Base-by-base conservation (phyloP, 1,139 yeast genomes). In the Scheffersomyces segobiensis region DNA sequence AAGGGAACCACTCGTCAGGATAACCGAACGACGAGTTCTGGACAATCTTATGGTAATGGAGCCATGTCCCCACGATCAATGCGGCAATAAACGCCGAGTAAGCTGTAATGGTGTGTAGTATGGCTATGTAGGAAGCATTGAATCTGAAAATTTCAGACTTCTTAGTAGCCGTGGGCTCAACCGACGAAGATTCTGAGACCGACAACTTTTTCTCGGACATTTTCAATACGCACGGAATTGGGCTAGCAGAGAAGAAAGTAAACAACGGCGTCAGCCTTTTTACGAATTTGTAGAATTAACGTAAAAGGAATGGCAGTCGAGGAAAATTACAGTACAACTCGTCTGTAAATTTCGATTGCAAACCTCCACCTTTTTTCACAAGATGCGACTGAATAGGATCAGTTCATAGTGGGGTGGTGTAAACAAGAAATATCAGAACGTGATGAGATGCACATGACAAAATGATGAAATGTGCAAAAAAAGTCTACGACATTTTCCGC, bases 1-100 rank as follows among this genome's bases (percentile, higher is more conserved):
- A 89, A 1, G 99, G 99, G 69, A 95, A 93, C 99, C 99, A 95
- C 74, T 95, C 99, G 60, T 93, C 96, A 1, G 99, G 99, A 70
- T 91, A 95, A 0, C 97, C 96, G 69, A 80, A 93, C 62, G 86
- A 85, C 52, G 95, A 89, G 71, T 95, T 95, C 67, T 87, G 81
- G 14, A 95, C 97, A 68, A 95, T 95, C 71, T 95, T 93, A 61
- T 89, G 78, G 72, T 87, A 93, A 72, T 93, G 98, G 18, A 93
- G 79, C 59, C 78, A 78, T 63, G 85, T 85, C 5, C 97, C 98
- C 49, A 90, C 86, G 0, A 81, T 72, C 48, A 93, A 79, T 1
- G 98, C 97, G 0, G 87, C 83, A 6, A 89, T 54, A 68, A 93
- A 93, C 1, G 97, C 96, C 22, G 84, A 70, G 19, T 82, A 78